A percentile compares a stretch with the other conserved stretches of the same genome.
Conservation (phyloP, 1,139 yeast genomes). For the Entelexis sorbosivorans region DNA sequence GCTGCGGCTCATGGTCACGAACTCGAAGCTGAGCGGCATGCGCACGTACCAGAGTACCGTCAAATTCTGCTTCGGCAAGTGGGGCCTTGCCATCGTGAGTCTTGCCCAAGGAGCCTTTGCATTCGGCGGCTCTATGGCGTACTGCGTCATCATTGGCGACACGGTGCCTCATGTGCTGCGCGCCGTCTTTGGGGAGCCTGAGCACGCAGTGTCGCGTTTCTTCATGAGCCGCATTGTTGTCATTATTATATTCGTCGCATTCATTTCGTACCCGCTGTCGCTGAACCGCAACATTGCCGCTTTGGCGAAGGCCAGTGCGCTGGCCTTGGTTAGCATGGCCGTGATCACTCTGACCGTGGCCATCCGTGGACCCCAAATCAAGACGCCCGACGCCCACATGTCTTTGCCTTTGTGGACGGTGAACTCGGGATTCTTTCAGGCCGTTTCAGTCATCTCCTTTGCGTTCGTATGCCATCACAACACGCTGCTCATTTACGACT, state of each 20-base stretch:
- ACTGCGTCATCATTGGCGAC: slow-evolving; percentile 88
- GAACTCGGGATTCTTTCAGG: slow-evolving; percentile 65
- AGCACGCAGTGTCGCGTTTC: slow-evolving; percentile 38
- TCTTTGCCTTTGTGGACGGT: slow-evolving; percentile 41
- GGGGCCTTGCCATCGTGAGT: slow-evolving; percentile 58
- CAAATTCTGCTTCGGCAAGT: slow-evolving; percentile 60
- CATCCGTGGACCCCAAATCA: slow-evolving; percentile 54
- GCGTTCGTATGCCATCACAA: slow-evolving; percentile 94
- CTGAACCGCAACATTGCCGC: slow-evolving; percentile 71
- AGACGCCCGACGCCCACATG: slow-evolving; percentile 22
- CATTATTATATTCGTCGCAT: slow-evolving; percentile 55
- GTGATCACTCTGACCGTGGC: slow-evolving; percentile 66
- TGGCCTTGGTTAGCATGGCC: slow-evolving; percentile 77
- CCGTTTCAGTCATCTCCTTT: slow-evolving; percentile 82
- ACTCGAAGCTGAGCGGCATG: slow-evolving; percentile 66
- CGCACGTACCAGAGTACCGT: slow-evolving; percentile 82
- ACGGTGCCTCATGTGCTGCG: slow-evolving; percentile 82
- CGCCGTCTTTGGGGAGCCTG: slow-evolving; percentile 42
- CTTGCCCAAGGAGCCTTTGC: slow-evolving; percentile 81
- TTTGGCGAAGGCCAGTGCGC: slow-evolving; percentile 75
- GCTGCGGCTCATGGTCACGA: slow-evolving; percentile 59
- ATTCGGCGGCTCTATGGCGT: slow-evolving; percentile 89
- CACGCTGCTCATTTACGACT: slow-evolving; percentile 77
- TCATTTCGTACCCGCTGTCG: slow-evolving; percentile 74
- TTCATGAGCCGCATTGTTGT: slow-evolving; percentile 55